phyloP scores from a whole-genome alignment of 306 rosid genomes.

The Comarum palustre region DNA sequence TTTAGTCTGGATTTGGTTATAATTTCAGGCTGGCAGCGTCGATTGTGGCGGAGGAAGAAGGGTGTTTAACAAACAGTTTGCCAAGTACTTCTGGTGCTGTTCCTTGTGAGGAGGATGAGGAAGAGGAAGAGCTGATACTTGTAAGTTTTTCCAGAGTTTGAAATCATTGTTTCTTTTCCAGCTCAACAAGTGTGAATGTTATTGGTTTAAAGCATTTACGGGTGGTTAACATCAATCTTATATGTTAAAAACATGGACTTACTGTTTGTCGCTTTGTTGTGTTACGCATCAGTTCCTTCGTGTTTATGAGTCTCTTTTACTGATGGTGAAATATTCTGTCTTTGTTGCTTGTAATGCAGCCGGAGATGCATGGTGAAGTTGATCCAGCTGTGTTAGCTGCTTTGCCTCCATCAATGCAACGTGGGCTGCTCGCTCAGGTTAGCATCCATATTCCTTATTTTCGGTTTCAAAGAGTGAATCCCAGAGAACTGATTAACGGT shows the following conservation, averaged over 20 bases:
- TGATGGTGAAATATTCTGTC: background rate
- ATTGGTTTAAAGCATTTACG: no score
- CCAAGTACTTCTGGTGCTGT: constrained; percentile 8
- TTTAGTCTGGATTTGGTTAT: constrained; percentile 8
- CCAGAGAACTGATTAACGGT: constrained; percentile 11
- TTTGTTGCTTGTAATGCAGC: constrained; percentile 36
- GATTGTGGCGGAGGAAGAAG: constrained; percentile 35
- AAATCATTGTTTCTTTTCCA: background rate
- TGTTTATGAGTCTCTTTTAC: background rate
- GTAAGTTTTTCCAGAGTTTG: constrained; percentile 18
- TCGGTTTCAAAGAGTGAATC: constrained; percentile 4
- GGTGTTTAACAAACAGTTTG: constrained; percentile 17
- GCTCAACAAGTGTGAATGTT: background rate
- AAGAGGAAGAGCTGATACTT: constrained; percentile 33
- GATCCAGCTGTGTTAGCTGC: constrained; percentile 59
- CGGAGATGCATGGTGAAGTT: constrained; percentile 40
- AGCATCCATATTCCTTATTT: constrained; percentile 20
- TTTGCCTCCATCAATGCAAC: constrained; percentile 66
- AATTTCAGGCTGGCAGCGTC: constrained; percentile 50
- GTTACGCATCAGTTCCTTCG: background rate
- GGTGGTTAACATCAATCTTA: background rate
- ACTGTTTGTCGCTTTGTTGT: background rate
- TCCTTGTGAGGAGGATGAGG: constrained; percentile 21
- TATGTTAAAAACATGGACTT: background rate
- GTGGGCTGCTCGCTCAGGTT: constrained; percentile 55